Conservation (phyloP, 352 stramenopile genomes). For the Phytophthora tubulina region DNA sequence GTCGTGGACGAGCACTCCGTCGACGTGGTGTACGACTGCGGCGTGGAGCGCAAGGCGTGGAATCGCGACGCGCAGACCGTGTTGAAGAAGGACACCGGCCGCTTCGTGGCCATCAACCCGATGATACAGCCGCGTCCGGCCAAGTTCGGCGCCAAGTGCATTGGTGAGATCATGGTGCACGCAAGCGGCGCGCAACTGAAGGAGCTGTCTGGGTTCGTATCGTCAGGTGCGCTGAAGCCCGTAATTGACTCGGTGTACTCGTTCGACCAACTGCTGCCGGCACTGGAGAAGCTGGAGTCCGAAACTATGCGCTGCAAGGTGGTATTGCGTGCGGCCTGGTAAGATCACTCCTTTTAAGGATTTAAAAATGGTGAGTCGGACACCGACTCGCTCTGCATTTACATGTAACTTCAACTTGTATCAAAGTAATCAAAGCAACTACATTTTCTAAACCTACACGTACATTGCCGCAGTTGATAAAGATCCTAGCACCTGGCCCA, state of each 20-base stretch:
- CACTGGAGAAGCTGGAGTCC: conserved; percentile 55
- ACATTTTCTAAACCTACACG: too few relatives aligned
- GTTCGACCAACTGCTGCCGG: conserved; percentile 53
- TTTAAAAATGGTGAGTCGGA: not conserved
- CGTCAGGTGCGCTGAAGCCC: conserved; percentile 39
- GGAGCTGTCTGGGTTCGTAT: conserved; percentile 45
- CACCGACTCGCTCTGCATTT: conserved; percentile 1
- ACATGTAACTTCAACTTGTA: conserved; percentile 8
- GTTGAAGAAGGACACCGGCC: conserved; percentile 39
- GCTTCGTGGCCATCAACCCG: conserved; percentile 41
- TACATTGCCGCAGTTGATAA: too few relatives aligned
- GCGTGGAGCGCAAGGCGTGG: conserved; percentile 42
- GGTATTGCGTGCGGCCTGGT: conserved; percentile 46
- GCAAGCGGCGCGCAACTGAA: conserved; percentile 46
- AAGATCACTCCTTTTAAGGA: not conserved
- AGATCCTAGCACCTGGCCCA: too few relatives aligned
- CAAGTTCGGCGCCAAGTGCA: conserved; percentile 48
- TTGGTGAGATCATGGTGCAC: conserved; percentile 43
- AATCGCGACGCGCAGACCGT: conserved; percentile 41
- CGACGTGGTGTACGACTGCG: conserved; percentile 53
- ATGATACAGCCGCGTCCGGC: conserved; percentile 48
- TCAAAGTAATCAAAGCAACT: conserved; percentile 9
- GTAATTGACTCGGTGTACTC: conserved; percentile 49
- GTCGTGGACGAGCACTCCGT: conserved; percentile 47
- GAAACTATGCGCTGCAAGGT: conserved; percentile 60